These are phyloP conservation scores for Gilbertella persicaria DNA, from an alignment of 371 early-diverging fungal species.

Conservation along the genomic window DNA sequence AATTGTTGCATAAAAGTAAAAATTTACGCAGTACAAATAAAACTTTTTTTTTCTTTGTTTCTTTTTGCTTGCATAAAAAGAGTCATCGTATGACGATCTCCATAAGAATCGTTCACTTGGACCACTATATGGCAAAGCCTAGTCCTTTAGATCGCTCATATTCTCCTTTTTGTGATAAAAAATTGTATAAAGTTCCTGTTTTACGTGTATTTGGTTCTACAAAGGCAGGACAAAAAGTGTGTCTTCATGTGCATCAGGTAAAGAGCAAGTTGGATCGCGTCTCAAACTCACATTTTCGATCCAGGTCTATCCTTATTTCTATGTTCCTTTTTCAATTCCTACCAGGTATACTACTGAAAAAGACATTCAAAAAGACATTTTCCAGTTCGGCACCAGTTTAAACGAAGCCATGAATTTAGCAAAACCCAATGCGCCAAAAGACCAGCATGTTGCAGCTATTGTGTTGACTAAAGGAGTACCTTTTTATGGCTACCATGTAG, in stretches of 20 bases:
- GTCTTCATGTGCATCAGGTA: constrained; percentile 81
- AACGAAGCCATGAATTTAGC: constrained; percentile 73
- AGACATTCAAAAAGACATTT: constrained; percentile 48
- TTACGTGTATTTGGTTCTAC: constrained; percentile 85
- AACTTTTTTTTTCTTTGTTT: neutral
- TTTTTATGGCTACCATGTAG: constrained; percentile 84
- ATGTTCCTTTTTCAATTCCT: constrained; percentile 53
- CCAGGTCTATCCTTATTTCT: constrained; percentile 81
- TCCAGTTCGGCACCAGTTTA: constrained; percentile 67
- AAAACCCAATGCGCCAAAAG: constrained; percentile 25
- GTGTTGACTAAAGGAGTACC: constrained; percentile 75
- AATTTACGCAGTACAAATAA: no score
- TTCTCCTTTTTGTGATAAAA: constrained; percentile 41
- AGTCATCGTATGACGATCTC: constrained; percentile 27
- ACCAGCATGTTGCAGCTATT: constrained; percentile 68
- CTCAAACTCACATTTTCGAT: neutral
- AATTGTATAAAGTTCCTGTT: constrained; percentile 66
- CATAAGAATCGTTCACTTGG: constrained; percentile 67
- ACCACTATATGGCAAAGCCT: constrained; percentile 62
- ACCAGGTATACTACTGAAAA: constrained; percentile 21
- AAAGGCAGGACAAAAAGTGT: constrained; percentile 68
- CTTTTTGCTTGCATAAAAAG: neutral
- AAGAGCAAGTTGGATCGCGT: neutral
- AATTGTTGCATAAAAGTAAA: no score
- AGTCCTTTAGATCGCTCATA: constrained; percentile 51